phyloP scores from a whole-genome alignment of 805 yeast species.

The Yamadazyma paraphyllophila region DNA sequence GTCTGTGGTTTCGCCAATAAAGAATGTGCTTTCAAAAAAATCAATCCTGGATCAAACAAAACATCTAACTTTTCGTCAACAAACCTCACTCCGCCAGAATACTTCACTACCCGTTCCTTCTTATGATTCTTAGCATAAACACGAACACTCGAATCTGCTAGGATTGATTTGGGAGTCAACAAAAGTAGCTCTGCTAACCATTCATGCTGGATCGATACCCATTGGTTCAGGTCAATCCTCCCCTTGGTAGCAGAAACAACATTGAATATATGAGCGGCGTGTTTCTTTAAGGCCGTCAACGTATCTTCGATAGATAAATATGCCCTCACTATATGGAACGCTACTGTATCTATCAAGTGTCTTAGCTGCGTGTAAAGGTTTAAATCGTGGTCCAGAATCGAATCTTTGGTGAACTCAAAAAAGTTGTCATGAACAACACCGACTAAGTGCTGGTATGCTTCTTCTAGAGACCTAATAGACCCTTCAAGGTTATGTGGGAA shows the following conservation, averaged over 20 bases:
- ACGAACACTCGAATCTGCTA: conserved; percentile 13
- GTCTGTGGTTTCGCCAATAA: background rate
- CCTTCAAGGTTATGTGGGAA: conserved; percentile 34
- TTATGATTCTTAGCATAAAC: conserved; percentile 15
- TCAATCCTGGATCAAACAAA: conserved; percentile 28
- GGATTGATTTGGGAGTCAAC: conserved; percentile 44
- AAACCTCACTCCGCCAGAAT: conserved; percentile 35
- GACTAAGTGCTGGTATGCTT: conserved; percentile 31
- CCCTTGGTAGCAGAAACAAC: conserved; percentile 23
- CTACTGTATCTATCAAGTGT: conserved; percentile 54
- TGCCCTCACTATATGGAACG: conserved; percentile 61
- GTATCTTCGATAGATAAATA: conserved; percentile 60
- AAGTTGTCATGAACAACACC: conserved; percentile 18
- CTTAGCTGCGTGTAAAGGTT: conserved; percentile 36
- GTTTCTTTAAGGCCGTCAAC: conserved; percentile 59
- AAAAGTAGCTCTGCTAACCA: conserved; percentile 62
- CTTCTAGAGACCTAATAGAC: conserved; percentile 28
- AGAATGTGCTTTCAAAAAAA: conserved; percentile 18
- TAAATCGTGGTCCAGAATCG: conserved; percentile 27
- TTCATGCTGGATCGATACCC: conserved; percentile 64
- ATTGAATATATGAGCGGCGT: conserved; percentile 58
- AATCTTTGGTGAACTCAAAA: conserved; percentile 12
- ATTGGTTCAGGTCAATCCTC: conserved; percentile 24
- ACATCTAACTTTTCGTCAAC: conserved; percentile 23
- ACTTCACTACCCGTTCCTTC: conserved; percentile 15